These are phyloP conservation scores for Pseudocercospora eumusae DNA, from an alignment of 2,329 filamentous ascomycete species.

Conservation along the genomic window DNA sequence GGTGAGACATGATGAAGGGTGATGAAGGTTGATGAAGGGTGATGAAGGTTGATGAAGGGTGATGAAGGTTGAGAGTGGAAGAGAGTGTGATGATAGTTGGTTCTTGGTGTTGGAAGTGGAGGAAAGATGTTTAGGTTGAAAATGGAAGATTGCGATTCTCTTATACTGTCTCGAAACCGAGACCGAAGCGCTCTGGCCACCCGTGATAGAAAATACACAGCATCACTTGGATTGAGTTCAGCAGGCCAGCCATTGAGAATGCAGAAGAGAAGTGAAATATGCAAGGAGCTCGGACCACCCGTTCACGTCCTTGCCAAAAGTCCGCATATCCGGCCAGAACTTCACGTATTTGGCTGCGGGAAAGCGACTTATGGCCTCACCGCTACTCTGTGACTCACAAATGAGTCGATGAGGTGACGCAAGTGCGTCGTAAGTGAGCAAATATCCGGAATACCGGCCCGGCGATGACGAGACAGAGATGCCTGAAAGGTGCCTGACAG, in stretches of 20 bases:
- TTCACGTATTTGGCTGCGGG: not conserved
- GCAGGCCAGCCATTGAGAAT: not conserved
- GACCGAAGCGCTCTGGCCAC: not conserved
- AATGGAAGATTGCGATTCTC: not conserved
- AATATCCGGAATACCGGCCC: not conserved
- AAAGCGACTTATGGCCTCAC: not conserved
- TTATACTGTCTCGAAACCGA: not conserved
- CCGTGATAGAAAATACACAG: not conserved
- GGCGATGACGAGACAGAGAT: not conserved
- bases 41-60: not conserved
- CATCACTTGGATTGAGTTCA: not conserved
- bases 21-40: not conserved
- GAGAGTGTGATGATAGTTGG: not conserved
- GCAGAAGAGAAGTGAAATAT: not conserved
- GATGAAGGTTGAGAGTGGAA: not conserved
- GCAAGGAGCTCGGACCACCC: not conserved
- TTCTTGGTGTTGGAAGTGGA: not conserved
- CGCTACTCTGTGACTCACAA: not conserved
- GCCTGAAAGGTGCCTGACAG: not conserved
- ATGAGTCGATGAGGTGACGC: not conserved
- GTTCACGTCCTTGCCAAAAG: not conserved
- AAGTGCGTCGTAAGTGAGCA: not conserved
- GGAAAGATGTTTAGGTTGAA: not conserved
- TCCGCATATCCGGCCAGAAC: not conserved
- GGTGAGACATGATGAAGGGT: not conserved